phyloP scores from a whole-genome alignment of 345 rosid species.

The Kandelia obovata region DNA sequence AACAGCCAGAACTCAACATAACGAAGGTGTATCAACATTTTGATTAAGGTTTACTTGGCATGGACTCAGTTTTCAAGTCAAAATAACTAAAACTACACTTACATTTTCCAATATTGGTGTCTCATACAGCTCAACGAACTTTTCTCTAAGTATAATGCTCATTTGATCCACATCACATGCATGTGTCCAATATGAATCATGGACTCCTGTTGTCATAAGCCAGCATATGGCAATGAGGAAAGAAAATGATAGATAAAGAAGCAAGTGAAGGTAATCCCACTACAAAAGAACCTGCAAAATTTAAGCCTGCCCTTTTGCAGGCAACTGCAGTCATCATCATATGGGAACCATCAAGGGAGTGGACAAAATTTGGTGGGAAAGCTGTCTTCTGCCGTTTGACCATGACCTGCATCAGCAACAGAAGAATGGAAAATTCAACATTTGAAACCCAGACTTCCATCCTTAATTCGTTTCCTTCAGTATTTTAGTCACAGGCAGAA shows the following conservation, averaged over 20 bases:
- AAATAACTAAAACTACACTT: slow-evolving; percentile 22
- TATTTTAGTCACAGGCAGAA: not conserved
- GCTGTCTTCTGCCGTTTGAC: slow-evolving; percentile 88
- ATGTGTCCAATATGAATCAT: slow-evolving; percentile 99
- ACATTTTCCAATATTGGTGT: slow-evolving; percentile 86
- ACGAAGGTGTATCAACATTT: no score
- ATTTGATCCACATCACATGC: slow-evolving; percentile 91
- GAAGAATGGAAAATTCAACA: not conserved
- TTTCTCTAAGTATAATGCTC: slow-evolving; percentile 81
- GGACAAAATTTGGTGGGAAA: slow-evolving; percentile 97
- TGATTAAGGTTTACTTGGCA: no score
- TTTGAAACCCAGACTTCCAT: not conserved
- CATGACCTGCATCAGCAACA: slow-evolving; percentile 48
- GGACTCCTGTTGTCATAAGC: slow-evolving; percentile 67
- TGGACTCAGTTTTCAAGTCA: no score
- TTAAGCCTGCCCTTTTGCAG: slow-evolving; percentile 75
- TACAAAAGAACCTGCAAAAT: slow-evolving; percentile 68
- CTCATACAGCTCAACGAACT: slow-evolving; percentile 86
- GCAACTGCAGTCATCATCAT: slow-evolving; percentile 99
- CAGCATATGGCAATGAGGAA: slow-evolving; percentile 18
- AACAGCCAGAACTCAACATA: no score
- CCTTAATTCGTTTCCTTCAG: not conserved
- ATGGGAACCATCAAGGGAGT: slow-evolving; percentile 96
- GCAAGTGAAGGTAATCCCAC: slow-evolving; percentile 1
- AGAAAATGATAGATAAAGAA: slow-evolving; percentile 7